Percentiles rank a stretch among this genome's conserved stretches.
Conservation (phyloP, 768 basidiomycete species). For the Punctularia strigosozonata region DNA sequence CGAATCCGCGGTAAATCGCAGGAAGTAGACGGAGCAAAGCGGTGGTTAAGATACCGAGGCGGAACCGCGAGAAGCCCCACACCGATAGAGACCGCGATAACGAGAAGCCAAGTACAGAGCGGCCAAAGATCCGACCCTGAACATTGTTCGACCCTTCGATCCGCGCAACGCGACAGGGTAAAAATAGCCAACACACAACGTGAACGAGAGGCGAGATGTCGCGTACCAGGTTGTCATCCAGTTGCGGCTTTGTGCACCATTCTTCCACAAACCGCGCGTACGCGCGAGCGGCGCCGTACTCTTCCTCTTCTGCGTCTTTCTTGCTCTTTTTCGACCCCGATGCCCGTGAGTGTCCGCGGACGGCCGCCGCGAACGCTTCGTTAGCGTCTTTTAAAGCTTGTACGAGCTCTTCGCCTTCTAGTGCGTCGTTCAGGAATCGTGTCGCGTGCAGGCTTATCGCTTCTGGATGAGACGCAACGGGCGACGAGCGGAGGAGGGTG, state of each 20-base stretch:
- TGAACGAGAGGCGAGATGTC: no score
- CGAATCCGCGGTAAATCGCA: no score
- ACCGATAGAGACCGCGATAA: no score
- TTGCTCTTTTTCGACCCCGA: constrained; percentile 8
- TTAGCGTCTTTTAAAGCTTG: constrained; percentile 40
- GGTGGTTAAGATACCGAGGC: no score
- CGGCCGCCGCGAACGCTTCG: constrained; percentile 31
- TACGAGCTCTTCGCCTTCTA: constrained; percentile 39
- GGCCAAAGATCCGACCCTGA: no score
- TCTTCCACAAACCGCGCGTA: constrained; percentile 35
- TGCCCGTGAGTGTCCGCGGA: constrained; percentile 7
- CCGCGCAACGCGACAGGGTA: no score
- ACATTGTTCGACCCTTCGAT: no score
- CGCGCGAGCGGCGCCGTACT: constrained; percentile 14
- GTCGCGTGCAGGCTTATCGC: constrained; percentile 29
- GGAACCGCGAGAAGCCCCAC: no score
- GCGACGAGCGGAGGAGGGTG: constrained; percentile 22
- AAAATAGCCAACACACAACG: no score
- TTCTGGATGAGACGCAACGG: constrained; percentile 25
- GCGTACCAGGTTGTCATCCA: constrained; percentile 20
- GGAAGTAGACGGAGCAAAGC: no score
- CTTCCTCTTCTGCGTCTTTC: constrained; percentile 9
- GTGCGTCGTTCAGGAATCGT: constrained; percentile 17
- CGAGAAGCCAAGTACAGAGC: no score
- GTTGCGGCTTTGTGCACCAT: constrained; percentile 26